phyloP scores from a whole-genome alignment of 2,329 filamentous ascomycete species.

The Plenodomus tracheiphilus region DNA sequence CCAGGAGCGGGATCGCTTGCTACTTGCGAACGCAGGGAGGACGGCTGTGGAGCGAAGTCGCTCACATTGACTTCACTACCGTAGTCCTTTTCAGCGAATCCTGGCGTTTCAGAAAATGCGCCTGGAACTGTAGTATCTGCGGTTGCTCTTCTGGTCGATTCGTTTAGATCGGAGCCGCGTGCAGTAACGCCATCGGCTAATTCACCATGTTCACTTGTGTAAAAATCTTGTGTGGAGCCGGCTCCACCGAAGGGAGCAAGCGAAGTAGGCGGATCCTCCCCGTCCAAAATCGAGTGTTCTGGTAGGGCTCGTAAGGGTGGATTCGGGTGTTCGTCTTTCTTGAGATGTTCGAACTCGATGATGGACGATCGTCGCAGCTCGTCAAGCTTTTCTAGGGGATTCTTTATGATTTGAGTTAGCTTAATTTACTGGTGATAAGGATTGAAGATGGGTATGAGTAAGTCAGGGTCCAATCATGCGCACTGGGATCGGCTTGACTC shows the following conservation, averaged over 20 bases:
- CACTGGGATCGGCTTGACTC: background rate
- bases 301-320: constrained; percentile 40
- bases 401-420: constrained; percentile 45
- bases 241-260: background rate
- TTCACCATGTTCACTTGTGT: no score
- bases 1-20: background rate
- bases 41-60: background rate
- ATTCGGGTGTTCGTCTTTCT: constrained; percentile 34
- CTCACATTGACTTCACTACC: background rate
- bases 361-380: constrained; percentile 52
- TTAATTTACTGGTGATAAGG: constrained; percentile 5
- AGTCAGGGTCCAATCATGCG: no score
- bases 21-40: background rate
- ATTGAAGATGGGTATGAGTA: no score
- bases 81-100: constrained; percentile 8
- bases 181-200: no score
- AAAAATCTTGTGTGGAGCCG: background rate
- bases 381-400: constrained; percentile 52
- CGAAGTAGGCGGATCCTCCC: constrained; percentile 1
- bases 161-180: background rate
- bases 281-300: constrained; percentile 37
- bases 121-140: background rate
- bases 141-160: background rate
- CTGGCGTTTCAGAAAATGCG: background rate
- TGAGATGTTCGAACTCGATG: constrained; percentile 47